phyloP scores from a whole-genome alignment of 192 early-diverging fungal genomes.

The Phycomyces blakesleeanus region DNA sequence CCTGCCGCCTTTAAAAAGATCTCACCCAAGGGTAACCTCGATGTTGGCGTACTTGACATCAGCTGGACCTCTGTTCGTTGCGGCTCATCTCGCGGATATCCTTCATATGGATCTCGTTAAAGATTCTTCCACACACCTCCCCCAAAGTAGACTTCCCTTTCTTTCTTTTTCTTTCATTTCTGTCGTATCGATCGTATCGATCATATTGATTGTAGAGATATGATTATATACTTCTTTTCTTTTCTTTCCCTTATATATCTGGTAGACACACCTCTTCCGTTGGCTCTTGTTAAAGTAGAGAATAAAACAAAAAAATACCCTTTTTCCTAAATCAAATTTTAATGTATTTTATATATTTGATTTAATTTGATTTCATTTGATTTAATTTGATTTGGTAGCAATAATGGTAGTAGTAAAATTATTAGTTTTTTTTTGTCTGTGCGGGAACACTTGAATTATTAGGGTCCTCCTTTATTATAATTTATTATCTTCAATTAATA shows the following conservation, averaged over 20 bases:
- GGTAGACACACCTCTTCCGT: not conserved
- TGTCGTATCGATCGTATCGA: too few species aligned
- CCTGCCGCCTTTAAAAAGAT: conserved; percentile 23
- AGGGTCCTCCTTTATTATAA: too few species aligned
- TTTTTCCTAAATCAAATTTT: not conserved
- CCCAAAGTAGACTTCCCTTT: not conserved
- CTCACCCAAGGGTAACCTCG: conserved; percentile 2
- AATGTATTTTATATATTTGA: too few species aligned
- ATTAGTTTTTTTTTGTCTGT: not conserved
- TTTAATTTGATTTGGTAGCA: too few species aligned
- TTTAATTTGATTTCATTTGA: too few species aligned
- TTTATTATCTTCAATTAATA: too few species aligned
- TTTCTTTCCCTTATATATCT: not conserved
- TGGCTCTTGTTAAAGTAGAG: not conserved
- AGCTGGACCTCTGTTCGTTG: conserved; percentile 17
- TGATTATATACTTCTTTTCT: not conserved
- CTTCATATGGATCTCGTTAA: not conserved
- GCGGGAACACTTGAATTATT: too few species aligned
- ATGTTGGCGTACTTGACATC: conserved; percentile 19
- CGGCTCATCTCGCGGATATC: not conserved
- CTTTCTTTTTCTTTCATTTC: too few species aligned
- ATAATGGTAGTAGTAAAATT: too few species aligned
- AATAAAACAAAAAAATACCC: conserved; percentile 5
- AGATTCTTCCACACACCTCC: conserved; percentile 2
- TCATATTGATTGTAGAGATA: not conserved